Percentiles rank a stretch among this genome's conserved stretches.
Conservation (phyloP, 441 rosid species). For the Adansonia grandidieri region DNA sequence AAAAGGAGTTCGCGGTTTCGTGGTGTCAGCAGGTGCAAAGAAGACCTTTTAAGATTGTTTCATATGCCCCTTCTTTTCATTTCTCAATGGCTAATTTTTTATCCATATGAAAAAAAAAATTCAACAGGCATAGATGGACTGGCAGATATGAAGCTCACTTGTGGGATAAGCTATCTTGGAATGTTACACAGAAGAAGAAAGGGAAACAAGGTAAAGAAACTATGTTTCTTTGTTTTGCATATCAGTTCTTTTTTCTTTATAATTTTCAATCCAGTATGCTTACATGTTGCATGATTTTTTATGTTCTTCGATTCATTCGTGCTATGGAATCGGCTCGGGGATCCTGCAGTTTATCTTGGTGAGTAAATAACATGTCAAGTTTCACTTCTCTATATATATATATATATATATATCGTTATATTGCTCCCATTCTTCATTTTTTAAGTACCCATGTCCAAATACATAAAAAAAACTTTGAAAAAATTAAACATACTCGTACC, state of each 20-base stretch:
- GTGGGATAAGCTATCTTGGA: constrained; percentile 79
- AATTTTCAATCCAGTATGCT: constrained; percentile 1
- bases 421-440: too few relatives aligned
- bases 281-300: constrained; percentile 7
- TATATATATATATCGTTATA: too few relatives aligned
- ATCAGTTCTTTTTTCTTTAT: background rate
- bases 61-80: background rate
- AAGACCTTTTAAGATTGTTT: background rate
- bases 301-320: constrained; percentile 20
- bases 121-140: constrained; percentile 65
- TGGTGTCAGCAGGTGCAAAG: constrained; percentile 64
- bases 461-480: too few relatives aligned
- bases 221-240: background rate
- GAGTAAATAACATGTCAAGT: constrained; percentile 22
- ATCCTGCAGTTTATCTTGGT: constrained; percentile 65
- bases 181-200: constrained; percentile 69
- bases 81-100: constrained; percentile 16
- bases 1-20: constrained; percentile 72
- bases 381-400: background rate
- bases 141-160: constrained; percentile 72
- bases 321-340: constrained; percentile 21
- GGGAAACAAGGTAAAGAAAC: constrained; percentile 58
- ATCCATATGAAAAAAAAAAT: background rate
- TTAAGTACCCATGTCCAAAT: too few relatives aligned
- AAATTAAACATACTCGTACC: too few relatives aligned